Conservation (phyloP, 2,329 filamentous ascomycete genomes). For the Biscogniauxia marginata region DNA sequence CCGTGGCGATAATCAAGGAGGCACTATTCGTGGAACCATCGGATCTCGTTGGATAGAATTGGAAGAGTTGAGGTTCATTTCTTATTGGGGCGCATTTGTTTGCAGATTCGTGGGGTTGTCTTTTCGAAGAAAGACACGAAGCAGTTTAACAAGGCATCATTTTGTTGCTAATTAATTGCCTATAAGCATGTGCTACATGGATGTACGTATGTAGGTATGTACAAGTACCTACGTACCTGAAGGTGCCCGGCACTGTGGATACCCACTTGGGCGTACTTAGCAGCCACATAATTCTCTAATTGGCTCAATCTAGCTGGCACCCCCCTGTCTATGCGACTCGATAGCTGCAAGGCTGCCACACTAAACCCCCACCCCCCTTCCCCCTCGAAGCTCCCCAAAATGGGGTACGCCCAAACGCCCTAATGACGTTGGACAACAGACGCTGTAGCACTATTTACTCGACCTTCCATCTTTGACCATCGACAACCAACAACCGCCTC, state of each 20-base stretch:
- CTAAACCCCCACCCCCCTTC: not conserved
- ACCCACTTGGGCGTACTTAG: not conserved
- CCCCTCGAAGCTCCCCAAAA: no score
- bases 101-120: slow-evolving; percentile 6
- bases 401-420: not conserved
- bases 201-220: not conserved
- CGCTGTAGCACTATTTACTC: not conserved
- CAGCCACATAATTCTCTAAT: not conserved
- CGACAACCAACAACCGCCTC: not conserved
- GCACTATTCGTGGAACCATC: slow-evolving; percentile 25
- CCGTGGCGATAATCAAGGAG: slow-evolving; percentile 28
- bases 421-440: not conserved
- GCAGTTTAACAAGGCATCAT: not conserved
- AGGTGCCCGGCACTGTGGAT: no score
- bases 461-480: not conserved
- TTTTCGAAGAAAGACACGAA: not conserved
- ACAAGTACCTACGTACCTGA: not conserved
- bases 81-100: slow-evolving; percentile 25
- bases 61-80: slow-evolving; percentile 27
- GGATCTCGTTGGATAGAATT: slow-evolving; percentile 19
- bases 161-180: not conserved
- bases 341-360: not conserved
- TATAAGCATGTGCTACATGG: not conserved
- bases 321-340: not conserved
- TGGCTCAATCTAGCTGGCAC: not conserved